These are phyloP conservation scores for Ganoderma multipileum DNA, from an alignment of 1,284 basidiomycete genomes.

Conservation along the genomic window DNA sequence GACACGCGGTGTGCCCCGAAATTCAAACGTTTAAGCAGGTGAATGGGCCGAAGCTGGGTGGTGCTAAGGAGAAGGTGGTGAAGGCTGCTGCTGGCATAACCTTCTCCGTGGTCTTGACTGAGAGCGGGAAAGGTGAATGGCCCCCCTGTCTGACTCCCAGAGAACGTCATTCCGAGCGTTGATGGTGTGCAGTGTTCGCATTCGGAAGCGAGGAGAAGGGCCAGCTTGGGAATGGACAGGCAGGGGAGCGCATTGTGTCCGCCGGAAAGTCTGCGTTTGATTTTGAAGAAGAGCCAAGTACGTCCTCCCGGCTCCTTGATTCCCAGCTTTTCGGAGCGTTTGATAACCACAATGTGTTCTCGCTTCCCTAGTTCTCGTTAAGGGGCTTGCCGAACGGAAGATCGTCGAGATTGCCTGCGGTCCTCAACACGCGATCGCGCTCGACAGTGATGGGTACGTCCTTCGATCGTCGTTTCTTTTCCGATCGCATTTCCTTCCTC, in stretches of 20 bases:
- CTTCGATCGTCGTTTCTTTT: neutral
- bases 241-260: slow-evolving; percentile 87
- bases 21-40: slow-evolving; percentile 71
- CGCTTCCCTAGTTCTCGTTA: slow-evolving; percentile 65
- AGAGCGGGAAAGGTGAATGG: slow-evolving; percentile 72
- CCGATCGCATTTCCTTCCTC: neutral
- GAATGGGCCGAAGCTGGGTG: slow-evolving; percentile 58
- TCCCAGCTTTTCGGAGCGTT: slow-evolving; percentile 19
- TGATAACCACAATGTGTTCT: neutral
- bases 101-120: slow-evolving; percentile 85
- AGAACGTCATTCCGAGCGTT: neutral
- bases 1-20: slow-evolving; percentile 69
- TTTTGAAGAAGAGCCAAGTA: slow-evolving; percentile 78
- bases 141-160: slow-evolving; percentile 6
- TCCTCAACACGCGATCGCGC: slow-evolving; percentile 84
- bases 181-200: slow-evolving; percentile 77
- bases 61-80: slow-evolving; percentile 68
- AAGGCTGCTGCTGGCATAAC: slow-evolving; percentile 83
- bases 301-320: slow-evolving; percentile 35
- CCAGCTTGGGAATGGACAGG: slow-evolving; percentile 90
- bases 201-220: slow-evolving; percentile 94
- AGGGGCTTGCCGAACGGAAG: slow-evolving; percentile 74
- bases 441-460: slow-evolving; percentile 77
- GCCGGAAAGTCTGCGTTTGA: slow-evolving; percentile 87
- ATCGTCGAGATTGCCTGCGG: slow-evolving; percentile 87